Percentiles rank a stretch among this genome's conserved stretches.
These are phyloP conservation scores for Puya raimondii DNA, from an alignment of 176 grass and related monocot genomes.

Conservation along the genomic window DNA sequence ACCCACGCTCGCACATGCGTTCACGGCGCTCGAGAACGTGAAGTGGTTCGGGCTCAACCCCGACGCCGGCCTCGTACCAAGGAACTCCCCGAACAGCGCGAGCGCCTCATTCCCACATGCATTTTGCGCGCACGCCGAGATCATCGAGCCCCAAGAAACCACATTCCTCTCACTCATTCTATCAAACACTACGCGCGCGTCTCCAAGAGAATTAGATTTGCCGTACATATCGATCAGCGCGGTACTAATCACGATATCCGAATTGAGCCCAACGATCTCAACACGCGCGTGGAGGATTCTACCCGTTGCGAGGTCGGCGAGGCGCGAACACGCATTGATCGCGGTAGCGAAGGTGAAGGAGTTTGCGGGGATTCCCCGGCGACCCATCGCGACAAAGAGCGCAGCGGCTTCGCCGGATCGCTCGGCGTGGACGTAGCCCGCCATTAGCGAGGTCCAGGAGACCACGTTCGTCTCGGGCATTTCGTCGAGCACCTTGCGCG, in stretches of 20 bases:
- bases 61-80: neutral
- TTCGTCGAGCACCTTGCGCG: slow-evolving; percentile 52
- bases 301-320: slow-evolving; percentile 37
- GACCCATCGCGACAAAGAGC: slow-evolving; percentile 33
- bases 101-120: slow-evolving; percentile 43
- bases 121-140: slow-evolving; percentile 61
- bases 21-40: slow-evolving; percentile 57
- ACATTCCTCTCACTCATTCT: slow-evolving; percentile 39
- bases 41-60: slow-evolving; percentile 51
- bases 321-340: slow-evolving; percentile 45
- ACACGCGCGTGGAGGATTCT: slow-evolving; percentile 47
- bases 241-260: slow-evolving; percentile 37
- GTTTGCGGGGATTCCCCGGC: slow-evolving; percentile 37
- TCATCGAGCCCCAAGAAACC: slow-evolving; percentile 63
- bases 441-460: slow-evolving; percentile 80
- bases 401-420: slow-evolving; percentile 19
- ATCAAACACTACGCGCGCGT: slow-evolving; percentile 53
- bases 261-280: slow-evolving; percentile 27
- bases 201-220: slow-evolving; percentile 34
- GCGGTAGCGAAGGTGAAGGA: slow-evolving; percentile 42
- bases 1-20: slow-evolving; percentile 36
- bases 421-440: slow-evolving; percentile 37
- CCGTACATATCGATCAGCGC: slow-evolving; percentile 69
- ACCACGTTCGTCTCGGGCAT: slow-evolving; percentile 44
- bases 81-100: slow-evolving; percentile 36